phyloP scores from a whole-genome alignment of 2,329 filamentous ascomycete genomes.

The Daldinia eschscholtzii region DNA sequence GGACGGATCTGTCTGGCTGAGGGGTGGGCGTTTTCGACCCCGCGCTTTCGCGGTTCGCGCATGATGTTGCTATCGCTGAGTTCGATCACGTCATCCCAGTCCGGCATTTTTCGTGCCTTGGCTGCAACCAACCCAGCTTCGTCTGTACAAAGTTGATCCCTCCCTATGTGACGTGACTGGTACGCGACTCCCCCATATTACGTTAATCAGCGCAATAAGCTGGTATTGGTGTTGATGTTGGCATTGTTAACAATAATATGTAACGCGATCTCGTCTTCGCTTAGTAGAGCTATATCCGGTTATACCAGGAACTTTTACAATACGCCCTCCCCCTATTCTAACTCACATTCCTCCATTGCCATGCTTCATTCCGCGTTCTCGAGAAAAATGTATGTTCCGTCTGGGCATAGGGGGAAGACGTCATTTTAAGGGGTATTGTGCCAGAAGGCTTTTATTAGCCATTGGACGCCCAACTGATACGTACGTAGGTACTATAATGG shows the following conservation, averaged over 20 bases:
- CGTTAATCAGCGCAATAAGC: constrained; percentile 1
- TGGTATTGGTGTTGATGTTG: not conserved
- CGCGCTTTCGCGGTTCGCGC: constrained; percentile 31
- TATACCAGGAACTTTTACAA: not conserved
- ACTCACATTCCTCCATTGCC: not conserved
- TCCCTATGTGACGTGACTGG: constrained; percentile 15
- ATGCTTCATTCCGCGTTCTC: not conserved
- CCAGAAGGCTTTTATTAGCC: not conserved
- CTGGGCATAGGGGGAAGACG: not conserved
- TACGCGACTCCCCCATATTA: constrained; percentile 13
- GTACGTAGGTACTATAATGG: no score
- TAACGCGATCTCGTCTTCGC: constrained; percentile 29
- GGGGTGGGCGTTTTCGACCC: constrained; percentile 26
- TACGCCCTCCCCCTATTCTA: no score
- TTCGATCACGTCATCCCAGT: constrained; percentile 49
- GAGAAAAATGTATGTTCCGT: not conserved
- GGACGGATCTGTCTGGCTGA: constrained; percentile 23
- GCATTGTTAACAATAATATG: constrained; percentile 17
- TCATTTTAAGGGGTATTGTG: constrained; percentile 6
- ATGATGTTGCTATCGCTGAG: constrained; percentile 50
- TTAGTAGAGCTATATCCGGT: not conserved
- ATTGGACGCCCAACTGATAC: not conserved
- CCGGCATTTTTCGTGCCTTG: constrained; percentile 23
- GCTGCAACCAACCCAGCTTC: constrained; percentile 23
- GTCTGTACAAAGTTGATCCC: constrained; percentile 8